Evolutionary conservation across 2,329 filamentous ascomycete species (phyloP), one percentile per base, ranked within the genome.

Genomic region (Grosmannia serpens): DNA sequence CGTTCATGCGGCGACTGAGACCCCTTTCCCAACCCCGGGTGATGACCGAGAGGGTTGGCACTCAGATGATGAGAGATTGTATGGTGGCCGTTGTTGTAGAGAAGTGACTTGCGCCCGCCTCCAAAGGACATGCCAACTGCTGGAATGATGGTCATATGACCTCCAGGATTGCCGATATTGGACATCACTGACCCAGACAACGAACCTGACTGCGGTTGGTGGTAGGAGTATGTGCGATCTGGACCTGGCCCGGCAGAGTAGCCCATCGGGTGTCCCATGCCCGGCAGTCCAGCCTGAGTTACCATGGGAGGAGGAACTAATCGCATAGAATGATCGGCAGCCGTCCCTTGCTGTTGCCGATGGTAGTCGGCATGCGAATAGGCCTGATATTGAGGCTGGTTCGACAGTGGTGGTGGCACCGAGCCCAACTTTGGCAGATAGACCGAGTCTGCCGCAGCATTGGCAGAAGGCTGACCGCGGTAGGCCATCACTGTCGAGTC

Each of bases 1-100:
- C 92, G 84, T 65, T 97, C 92, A 59, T 87, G 86, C 31, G 70
- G 86, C 31, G 70, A 65, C 24, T 67, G 65, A 20, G 80, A 77
- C 13, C 57, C 54, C 59, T 81, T 81, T 11, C 75, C 74, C 50
- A 49, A 4, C 11, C 55, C 46, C 62, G 81, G 75, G 61, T 59
- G 59, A 47, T 61, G 58, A 20, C 58, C 52, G 4, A 62, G 27
- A 22, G 56, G 56, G n/a, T 49, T 52, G 17, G 53, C 27, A 31
- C 38, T 52, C 13, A 59, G 52, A 35, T 80, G 76, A 49, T 73
- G 59, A 13, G 63, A 59, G 56, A 60, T 35, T 22, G 35, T 11
- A 4, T 58, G 53, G 15, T 57, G 53, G 17, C 31, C 53, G 35
- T 62, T 57, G 56, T 61, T 61, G 53, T 61, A 63, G 3, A 63